These are phyloP conservation scores for Immersiporthe knoxdaviesiana DNA, from an alignment of 2,329 filamentous ascomycete genomes.

Conservation along the genomic window DNA sequence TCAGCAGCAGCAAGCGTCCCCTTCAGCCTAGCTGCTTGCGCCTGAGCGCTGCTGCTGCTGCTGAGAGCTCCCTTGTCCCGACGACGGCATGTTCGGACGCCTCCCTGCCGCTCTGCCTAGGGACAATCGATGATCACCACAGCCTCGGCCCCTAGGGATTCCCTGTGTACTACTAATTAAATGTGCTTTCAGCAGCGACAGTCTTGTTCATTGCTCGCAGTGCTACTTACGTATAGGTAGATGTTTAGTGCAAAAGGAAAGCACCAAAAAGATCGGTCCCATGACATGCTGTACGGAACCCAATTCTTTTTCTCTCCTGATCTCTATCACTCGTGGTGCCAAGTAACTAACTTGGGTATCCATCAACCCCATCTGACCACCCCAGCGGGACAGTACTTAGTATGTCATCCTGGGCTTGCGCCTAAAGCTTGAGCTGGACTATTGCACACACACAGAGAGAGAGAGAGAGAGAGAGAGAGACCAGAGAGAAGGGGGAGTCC, in stretches of 20 bases:
- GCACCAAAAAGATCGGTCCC: neutral
- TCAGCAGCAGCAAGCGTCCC: neutral
- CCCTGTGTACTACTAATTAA: neutral
- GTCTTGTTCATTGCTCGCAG: too few species aligned
- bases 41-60: neutral
- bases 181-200: too few species aligned
- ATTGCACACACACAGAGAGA: too few species aligned
- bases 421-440: neutral
- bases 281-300: neutral
- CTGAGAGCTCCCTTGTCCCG: constrained; percentile 1
- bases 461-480: neutral
- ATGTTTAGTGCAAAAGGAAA: neutral
- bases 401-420: neutral
- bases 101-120: neutral
- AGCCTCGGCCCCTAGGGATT: neutral
- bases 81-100: neutral
- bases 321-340: neutral
- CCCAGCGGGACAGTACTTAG: neutral
- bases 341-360: neutral
- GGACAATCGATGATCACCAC: neutral
- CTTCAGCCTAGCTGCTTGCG: neutral
- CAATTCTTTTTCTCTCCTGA: neutral
- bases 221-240: neutral
- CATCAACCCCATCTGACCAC: constrained; percentile 1
- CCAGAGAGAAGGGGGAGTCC: neutral